Conservation (phyloP, 192 early-diverging fungal species). For the Linnemannia exigua region DNA sequence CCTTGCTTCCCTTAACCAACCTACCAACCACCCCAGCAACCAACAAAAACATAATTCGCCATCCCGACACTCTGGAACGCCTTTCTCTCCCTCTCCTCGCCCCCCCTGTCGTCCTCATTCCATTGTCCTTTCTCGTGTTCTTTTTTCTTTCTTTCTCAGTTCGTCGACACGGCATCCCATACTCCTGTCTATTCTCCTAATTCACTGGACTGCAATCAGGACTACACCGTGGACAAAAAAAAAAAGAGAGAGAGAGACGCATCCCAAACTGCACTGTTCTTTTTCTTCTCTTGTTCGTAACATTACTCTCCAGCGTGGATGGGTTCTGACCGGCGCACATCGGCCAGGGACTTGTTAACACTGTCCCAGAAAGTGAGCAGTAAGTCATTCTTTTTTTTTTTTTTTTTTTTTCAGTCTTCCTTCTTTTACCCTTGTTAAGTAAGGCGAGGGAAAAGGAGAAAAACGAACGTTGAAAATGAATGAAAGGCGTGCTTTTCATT, state of each 20-base stretch:
- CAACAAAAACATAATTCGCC: background rate
- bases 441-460: background rate
- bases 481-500: background rate
- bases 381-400: conserved; percentile 20
- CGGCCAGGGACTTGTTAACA: conserved; percentile 50
- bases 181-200: too few species aligned
- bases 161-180: background rate
- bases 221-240: background rate
- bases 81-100: background rate
- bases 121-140: background rate
- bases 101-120: background rate
- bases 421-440: background rate
- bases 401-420: background rate
- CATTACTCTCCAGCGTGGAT: conserved; percentile 23
- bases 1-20: background rate
- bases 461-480: background rate
- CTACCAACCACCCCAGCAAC: background rate
- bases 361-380: conserved; percentile 55
- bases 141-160: background rate
- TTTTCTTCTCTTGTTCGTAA: background rate
- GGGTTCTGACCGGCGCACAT: conserved; percentile 45
- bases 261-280: background rate
- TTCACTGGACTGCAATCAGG: background rate
- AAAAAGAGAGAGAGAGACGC: background rate
- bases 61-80: background rate